Conservation (phyloP, 176 grass and related monocot species). For the Dendrocalamus sinicus region DNA sequence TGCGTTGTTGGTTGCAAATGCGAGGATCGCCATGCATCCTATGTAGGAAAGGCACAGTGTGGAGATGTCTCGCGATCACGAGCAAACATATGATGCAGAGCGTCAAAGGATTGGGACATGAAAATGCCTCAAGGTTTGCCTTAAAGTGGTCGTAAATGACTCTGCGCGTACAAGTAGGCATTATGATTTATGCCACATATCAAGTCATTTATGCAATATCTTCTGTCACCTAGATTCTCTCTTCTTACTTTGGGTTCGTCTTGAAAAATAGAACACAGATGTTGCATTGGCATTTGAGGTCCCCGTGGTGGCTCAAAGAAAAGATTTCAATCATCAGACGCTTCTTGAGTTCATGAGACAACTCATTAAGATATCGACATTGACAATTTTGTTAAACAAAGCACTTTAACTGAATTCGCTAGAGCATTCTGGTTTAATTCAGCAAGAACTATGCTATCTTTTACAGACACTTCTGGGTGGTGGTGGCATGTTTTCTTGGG, state of each 20-base stretch:
- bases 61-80: no score
- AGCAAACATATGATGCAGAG: no score
- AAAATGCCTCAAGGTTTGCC: no score
- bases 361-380: neutral
- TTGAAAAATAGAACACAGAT: constrained; percentile 67
- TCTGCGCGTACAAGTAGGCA: no score
- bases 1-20: no score
- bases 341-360: constrained; percentile 71
- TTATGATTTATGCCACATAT: constrained; percentile 17
- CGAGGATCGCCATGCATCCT: no score
- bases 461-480: constrained; percentile 88
- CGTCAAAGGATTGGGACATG: no score
- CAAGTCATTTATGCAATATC: constrained; percentile 26
- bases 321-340: constrained; percentile 64
- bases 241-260: constrained; percentile 36
- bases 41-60: no score
- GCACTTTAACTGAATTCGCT: constrained; percentile 12
- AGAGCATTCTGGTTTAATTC: neutral
- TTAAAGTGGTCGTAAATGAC: no score
- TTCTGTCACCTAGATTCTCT: constrained; percentile 15
- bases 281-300: constrained; percentile 91
- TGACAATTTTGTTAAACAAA: constrained; percentile 19
- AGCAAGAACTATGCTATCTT: constrained; percentile 17
- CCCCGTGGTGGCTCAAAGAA: constrained; percentile 92
- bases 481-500: constrained; percentile 74